A percentile compares a stretch with the other conserved stretches of the same genome.
Conservation (phyloP, 768 basidiomycete genomes). For the Cyclocybe cylindracea region DNA sequence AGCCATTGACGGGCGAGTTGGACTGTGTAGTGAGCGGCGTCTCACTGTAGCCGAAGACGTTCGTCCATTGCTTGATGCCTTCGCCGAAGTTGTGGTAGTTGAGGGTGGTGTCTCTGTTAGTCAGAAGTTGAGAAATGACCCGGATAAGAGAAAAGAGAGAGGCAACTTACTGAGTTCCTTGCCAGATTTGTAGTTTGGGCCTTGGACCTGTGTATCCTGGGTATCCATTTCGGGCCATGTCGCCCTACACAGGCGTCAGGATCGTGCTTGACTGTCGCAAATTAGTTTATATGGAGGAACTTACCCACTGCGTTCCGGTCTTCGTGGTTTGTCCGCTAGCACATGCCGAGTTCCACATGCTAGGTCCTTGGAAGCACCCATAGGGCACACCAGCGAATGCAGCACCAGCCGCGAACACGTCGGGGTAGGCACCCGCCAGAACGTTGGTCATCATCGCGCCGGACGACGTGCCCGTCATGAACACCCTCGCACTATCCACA, state of each 20-base stretch:
- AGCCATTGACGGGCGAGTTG: slow-evolving; percentile 45
- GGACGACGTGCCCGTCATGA: slow-evolving; percentile 53
- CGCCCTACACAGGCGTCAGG: slow-evolving; percentile 14
- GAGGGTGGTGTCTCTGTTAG: slow-evolving; percentile 47
- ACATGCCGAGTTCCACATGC: slow-evolving; percentile 47
- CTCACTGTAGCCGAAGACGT: slow-evolving; percentile 46
- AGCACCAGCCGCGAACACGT: slow-evolving; percentile 50
- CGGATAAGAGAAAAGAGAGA: background rate
- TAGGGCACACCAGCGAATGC: slow-evolving; percentile 54
- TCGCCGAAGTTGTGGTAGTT: slow-evolving; percentile 53
- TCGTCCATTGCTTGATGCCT: slow-evolving; percentile 59
- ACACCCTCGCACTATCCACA: slow-evolving; percentile 47
- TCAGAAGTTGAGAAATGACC: background rate
- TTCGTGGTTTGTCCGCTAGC: slow-evolving; percentile 42
- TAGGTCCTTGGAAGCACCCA: slow-evolving; percentile 52
- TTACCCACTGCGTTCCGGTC: slow-evolving; percentile 48
- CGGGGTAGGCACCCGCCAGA: slow-evolving; percentile 53
- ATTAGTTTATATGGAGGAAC: no score
- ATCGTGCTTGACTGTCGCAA: no score
- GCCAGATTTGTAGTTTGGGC: slow-evolving; percentile 57
- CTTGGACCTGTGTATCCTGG: slow-evolving; percentile 57
- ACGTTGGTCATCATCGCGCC: slow-evolving; percentile 67
- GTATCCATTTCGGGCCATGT: slow-evolving; percentile 44
- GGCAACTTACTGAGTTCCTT: slow-evolving; percentile 44
- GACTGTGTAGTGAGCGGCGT: slow-evolving; percentile 39